Evolutionary conservation across 1,284 basidiomycete species (phyloP).

Genomic region (Acaromyces ingoldii): DNA sequence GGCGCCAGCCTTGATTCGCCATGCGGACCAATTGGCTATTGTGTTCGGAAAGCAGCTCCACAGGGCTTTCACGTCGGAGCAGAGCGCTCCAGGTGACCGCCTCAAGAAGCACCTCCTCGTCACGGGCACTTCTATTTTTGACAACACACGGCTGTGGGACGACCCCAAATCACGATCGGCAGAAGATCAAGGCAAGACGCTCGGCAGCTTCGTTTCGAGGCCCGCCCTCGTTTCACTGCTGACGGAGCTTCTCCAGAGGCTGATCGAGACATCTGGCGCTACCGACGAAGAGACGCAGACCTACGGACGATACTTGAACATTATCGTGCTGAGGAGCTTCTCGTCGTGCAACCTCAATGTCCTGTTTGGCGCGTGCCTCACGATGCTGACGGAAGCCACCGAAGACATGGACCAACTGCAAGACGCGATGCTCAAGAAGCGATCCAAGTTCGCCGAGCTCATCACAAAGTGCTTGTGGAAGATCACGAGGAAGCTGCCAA

Average conservation of each 20-base stretch:
- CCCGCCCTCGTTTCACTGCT: constrained; percentile 53
- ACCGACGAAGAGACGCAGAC: constrained; percentile 58
- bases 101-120: constrained; percentile 44
- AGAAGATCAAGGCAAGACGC: constrained; percentile 16
- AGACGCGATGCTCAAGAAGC: constrained; percentile 43
- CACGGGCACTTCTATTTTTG: constrained; percentile 30
- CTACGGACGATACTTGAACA: constrained; percentile 91
- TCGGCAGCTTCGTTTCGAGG: constrained; percentile 34
- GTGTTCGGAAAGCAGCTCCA: constrained; percentile 37
- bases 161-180: too few relatives aligned
- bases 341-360: constrained; percentile 84
- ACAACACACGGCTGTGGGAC: constrained; percentile 30
- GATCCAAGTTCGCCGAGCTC: constrained; percentile 84
- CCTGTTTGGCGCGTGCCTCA: constrained; percentile 80
- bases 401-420: constrained; percentile 67
- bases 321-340: constrained; percentile 90
- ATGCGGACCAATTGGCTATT: constrained; percentile 59
- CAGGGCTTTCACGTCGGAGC: constrained; percentile 23
- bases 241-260: constrained; percentile 80
- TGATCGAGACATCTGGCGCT: constrained; percentile 62
- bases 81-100: constrained; percentile 15
- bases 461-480: constrained; percentile 99
- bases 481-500: constrained; percentile 85
- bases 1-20: constrained; percentile 22
- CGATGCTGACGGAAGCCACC: constrained; percentile 78